Evolutionary conservation across 148 eudicot species (phyloP), one percentile per base, ranked within the genome.

Genomic region (Nyssa sinensis): DNA sequence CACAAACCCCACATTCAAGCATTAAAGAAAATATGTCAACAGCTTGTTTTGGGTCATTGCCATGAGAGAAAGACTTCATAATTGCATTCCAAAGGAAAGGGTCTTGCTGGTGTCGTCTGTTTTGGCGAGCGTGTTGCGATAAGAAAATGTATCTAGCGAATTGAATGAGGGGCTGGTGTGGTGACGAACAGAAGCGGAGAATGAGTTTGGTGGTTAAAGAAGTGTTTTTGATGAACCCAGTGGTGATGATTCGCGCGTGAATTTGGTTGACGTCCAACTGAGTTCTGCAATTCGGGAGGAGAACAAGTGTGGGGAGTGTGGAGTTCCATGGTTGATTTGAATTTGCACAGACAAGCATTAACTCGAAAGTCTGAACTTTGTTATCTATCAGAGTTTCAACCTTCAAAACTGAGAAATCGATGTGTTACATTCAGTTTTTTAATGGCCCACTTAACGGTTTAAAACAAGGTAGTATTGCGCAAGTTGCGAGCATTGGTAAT

Each of bases 61-160:
- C 86, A 34, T 84, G 88, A 55, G 88, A 84, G 63, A 70, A 87
- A 0, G 92, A 70, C 83, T 85, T 92, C 57, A 86, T 88, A 19
- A 90, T 79, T 4, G 85, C 83, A 62, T 92, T 92, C 87, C 93
- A 92, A 14, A 90, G 81, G 67, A 85, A 90, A 31, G 97, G 91
- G 67, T 87, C 88, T 2, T 70, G 73, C 2, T 37, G 63, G 62
- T 75, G 71, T 25, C 39, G 25, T 27, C 53, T 17, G 4, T 30
- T 23, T 35, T 59, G 66, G 32, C 37, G 0, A 8, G 72, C 65
- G 39, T 80, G 78, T 19, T 79, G 70, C 0, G 86, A 77, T 1
- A 86, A 63, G 74, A 90, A 87, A 23, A 92, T 81, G 72, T 74
- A 69, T 17, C 89, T 80, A 13, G 94, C 93, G 62, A 92, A 92